Base-by-base conservation (phyloP, 192 early-diverging fungal genomes). In the Geranomyces variabilis region DNA sequence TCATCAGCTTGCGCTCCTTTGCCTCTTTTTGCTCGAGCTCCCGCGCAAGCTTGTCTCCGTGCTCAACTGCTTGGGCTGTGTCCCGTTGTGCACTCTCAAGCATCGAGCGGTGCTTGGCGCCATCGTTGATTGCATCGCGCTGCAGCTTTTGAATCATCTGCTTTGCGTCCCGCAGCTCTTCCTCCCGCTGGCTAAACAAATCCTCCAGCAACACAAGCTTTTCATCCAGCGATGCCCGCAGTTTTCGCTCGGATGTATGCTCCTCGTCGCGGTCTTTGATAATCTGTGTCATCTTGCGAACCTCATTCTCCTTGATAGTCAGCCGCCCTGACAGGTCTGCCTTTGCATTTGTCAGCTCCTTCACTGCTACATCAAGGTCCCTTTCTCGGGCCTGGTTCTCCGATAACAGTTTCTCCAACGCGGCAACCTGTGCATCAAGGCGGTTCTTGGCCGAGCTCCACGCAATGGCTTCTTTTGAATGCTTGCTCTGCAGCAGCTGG, bases 31-130 rank as follows among this genome's bases (percentile, higher is more conserved):
- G 68, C 30, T 86, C 84, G 33, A 86, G 29, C 64, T 86, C 84
- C 10, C 46, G 60, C 15, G 78, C 33, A 31, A 75, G 75, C 73
- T 79, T 67, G 55, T 81, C 73, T 47, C 83, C 78, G 14, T 80
- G 69, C 41, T 68, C 28, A 13, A 34, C 15, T n/a, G 81, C 67
- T 34, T 77, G 63, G 8, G 79, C 80, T 24, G 81, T 51, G 51
- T 86, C 84, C 19, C 56, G 48, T 9, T 78, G 55, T 22, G 77
- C 75, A 63, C 72, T 63, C 49, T 81, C 75, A 53, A 80, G 79
- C 8, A 77, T 56, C 28, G 64, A 24, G 14, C 29, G 17, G 19
- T 80, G 69, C 30, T 75, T 67, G 15, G 79, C 78, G 9, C 76
- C 21, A 12, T 86, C 81, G 34, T 70, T 46, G 41, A 71, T 59